A percentile compares a stretch with the other conserved stretches of the same genome.
Evolutionary conservation across 1,284 basidiomycete genomes (phyloP).

Genomic region (Leccinum cinnamomeum): DNA sequence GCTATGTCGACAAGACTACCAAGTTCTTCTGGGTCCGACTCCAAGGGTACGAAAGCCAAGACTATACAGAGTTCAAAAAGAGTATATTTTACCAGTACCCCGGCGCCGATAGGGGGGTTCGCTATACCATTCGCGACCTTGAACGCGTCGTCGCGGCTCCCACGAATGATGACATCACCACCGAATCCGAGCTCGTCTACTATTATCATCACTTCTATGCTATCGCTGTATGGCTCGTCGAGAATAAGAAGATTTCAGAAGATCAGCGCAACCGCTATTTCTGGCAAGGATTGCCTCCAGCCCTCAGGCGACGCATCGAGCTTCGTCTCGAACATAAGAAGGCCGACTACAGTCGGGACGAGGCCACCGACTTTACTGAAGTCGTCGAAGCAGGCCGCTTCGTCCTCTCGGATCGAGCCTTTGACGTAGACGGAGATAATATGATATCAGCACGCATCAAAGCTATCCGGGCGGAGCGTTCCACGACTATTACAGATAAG

Average conservation of each 20-base stretch:
- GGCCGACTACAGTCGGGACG: background rate
- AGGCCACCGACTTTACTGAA: background rate
- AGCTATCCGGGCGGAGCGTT: background rate
- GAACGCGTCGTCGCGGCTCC: too few relatives aligned
- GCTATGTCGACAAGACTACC: too few relatives aligned
- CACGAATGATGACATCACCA: too few relatives aligned
- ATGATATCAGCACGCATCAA: background rate
- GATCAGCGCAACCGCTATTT: background rate
- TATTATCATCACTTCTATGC: background rate
- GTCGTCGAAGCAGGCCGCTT: background rate
- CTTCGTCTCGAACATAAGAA: background rate
- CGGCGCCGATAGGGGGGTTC: too few relatives aligned
- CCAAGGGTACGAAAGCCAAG: too few relatives aligned
- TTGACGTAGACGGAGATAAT: background rate
- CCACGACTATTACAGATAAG: background rate
- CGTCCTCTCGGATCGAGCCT: background rate
- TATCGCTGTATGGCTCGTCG: constrained; percentile 10
- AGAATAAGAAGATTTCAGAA: constrained; percentile 6
- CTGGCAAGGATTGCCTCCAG: background rate
- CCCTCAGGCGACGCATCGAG: background rate
- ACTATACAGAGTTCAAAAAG: too few relatives aligned
- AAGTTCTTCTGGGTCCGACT: too few relatives aligned
- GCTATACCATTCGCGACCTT: too few relatives aligned
- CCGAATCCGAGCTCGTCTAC: too few relatives aligned
- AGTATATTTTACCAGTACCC: too few relatives aligned